Percentiles rank a stretch among this genome's conserved stretches.
Evolutionary conservation across 1,284 basidiomycete species (phyloP).

Genomic region (Chiua sp.): DNA sequence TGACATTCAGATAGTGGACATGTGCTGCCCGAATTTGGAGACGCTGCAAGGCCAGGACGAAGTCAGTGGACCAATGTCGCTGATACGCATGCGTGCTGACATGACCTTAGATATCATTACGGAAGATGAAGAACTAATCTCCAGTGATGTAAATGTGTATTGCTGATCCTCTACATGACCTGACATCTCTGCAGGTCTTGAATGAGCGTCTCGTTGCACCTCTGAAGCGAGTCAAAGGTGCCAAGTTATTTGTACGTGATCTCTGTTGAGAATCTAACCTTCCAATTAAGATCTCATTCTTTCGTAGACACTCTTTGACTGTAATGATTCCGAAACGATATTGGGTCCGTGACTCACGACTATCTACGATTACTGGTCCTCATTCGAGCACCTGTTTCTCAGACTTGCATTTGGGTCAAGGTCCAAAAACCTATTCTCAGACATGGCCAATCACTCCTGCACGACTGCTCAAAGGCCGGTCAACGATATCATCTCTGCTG

Average conservation of each 20-base stretch:
- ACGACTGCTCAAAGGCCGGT: too few species aligned
- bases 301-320: conserved; percentile 8
- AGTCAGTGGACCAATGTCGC: conserved; percentile 5
- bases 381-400: too few species aligned
- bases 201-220: not conserved
- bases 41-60: conserved; percentile 10
- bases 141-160: not conserved
- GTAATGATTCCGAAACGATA: conserved; percentile 14
- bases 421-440: too few species aligned
- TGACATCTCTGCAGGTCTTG: not conserved
- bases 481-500: too few species aligned
- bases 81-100: not conserved
- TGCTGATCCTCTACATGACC: not conserved
- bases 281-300: too few species aligned
- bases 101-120: not conserved
- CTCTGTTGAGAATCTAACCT: not conserved
- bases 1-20: not conserved
- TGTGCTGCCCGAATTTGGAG: not conserved
- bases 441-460: too few species aligned
- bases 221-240: not conserved
- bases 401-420: not conserved
- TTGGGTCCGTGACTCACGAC: not conserved
- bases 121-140: conserved; percentile 5
- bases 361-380: not conserved
- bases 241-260: conserved; percentile 9